These are phyloP conservation scores for Metarhizium sp. DNA, from an alignment of 2,329 filamentous ascomycete genomes.

Conservation along the genomic window DNA sequence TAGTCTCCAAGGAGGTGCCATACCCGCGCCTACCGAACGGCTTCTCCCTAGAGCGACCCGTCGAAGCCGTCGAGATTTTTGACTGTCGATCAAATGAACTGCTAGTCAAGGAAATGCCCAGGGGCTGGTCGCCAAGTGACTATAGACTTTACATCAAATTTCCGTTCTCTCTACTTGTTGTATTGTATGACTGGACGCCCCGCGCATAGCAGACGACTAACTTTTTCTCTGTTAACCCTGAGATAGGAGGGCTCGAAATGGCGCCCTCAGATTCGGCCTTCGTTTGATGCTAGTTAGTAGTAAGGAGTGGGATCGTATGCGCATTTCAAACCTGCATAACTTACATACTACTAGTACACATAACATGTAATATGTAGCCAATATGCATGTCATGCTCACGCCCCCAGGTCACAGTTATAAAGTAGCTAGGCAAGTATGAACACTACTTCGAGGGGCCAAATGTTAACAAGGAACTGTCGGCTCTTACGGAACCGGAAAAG, in stretches of 20 bases:
- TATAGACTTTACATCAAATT: not conserved
- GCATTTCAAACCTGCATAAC: not conserved
- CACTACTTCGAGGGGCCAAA: not conserved
- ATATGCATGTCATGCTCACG: conserved; percentile 5
- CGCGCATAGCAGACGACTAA: no score
- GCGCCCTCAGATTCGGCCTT: not conserved
- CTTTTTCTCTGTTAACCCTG: not conserved
- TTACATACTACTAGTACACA: not conserved
- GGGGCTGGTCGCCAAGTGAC: not conserved
- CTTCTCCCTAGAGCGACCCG: conserved; percentile 8
- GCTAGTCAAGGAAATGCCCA: not conserved
- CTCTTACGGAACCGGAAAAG: not conserved
- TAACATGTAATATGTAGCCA: not conserved
- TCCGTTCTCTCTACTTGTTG: no score
- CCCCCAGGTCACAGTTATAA: not conserved
- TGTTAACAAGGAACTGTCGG: not conserved
- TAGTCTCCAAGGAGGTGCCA: conserved; percentile 13
- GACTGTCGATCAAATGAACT: not conserved
- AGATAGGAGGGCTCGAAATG: not conserved
- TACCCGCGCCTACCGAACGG: conserved; percentile 8
- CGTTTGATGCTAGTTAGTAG: not conserved
- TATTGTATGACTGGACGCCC: no score
- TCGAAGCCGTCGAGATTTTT: not conserved
- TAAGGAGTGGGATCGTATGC: not conserved
- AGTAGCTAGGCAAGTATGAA: no score